Evolutionary conservation across 805 yeast species (phyloP), one percentile per base, ranked within the genome.

Genomic region (Priceomyces castillae): DNA sequence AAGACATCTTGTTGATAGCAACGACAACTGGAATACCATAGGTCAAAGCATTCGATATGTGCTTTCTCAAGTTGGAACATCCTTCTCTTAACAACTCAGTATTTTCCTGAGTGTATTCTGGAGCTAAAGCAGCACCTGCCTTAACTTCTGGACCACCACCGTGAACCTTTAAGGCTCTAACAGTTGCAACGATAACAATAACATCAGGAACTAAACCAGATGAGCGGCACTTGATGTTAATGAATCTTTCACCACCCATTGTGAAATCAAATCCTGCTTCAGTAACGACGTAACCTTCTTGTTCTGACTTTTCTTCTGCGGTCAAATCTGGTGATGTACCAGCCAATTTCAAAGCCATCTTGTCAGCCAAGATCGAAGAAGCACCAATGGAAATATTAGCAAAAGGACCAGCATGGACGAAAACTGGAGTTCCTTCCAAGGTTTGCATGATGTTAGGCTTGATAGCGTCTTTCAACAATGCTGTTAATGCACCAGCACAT

Each of bases 231-330:
- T 86, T 86, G 69, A 86, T 86, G 66, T 86, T 84, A 64, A 84
- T 73, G 65, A 86, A 86, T 67, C 95, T 74, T 71, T 86, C 95
- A 64, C 95, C 95, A 61, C 95, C 95, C 95, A 86, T 86, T 40
- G 94, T 86, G 74, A 86, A 86, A 65, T 86, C 95, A 68, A 86
- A 86, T 49, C 95, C 95, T 15, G 95, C 95, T 65, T 86, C 95
- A 38, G 95, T 86, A 42, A 86, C 84, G 48, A 86, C 95, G 54
- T 78, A 86, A 48, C 95, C 94, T 52, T 76, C 77, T 56, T 76
- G 77, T 43, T 73, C 73, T 40, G 67, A 56, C 57, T 72, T 69
- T 50, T 66, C 71, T 38, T 69, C 70, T 15, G 65, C 65, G 18
- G 69, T 48, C 50, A 71, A 64, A 42, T 65, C 69, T n/a, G 77